phyloP scores from a whole-genome alignment of 2,329 filamentous ascomycete genomes.

The Arthrobotrys sinensis region DNA sequence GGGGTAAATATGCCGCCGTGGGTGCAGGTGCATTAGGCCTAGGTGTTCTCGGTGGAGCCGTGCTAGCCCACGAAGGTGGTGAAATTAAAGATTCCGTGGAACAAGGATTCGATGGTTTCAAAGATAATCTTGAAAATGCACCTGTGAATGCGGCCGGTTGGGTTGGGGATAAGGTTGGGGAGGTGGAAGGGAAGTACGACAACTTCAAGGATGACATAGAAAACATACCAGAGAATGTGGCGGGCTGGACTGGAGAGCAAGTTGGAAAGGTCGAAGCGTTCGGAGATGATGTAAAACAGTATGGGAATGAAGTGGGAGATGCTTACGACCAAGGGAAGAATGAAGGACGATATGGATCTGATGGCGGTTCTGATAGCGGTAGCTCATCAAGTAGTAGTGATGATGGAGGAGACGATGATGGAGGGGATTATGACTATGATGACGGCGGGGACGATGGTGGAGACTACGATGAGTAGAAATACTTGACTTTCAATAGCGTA shows the following conservation, averaged over 20 bases:
- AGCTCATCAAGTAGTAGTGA: constrained; percentile 23
- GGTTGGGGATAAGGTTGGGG: constrained; percentile 35
- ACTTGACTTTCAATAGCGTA: background rate
- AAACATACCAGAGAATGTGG: constrained; percentile 26
- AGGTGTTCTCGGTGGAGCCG: constrained; percentile 50
- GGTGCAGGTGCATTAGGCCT: constrained; percentile 45
- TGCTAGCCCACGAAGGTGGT: constrained; percentile 42
- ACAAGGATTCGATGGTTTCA: constrained; percentile 14
- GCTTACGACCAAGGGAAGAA: constrained; percentile 47
- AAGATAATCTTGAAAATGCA: constrained; percentile 28
- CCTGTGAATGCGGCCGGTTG: constrained; percentile 35
- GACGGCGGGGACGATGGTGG: constrained; percentile 37
- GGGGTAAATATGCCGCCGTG: constrained; percentile 48
- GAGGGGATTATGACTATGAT: constrained; percentile 23
- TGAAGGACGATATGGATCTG: constrained; percentile 41
- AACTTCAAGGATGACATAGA: constrained; percentile 30
- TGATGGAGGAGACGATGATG: constrained; percentile 12
- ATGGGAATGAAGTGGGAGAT: constrained; percentile 30
- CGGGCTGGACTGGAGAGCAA: constrained; percentile 32
- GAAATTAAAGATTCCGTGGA: constrained; percentile 23
- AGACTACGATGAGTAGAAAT: constrained; percentile 19
- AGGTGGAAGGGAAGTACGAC: constrained; percentile 13
- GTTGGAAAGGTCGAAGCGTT: constrained; percentile 44
- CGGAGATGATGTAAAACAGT: constrained; percentile 40
- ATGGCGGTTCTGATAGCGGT: background rate